Evolutionary conservation across 2,329 filamentous ascomycete genomes (phyloP), one percentile per base, ranked within the genome.

Genomic region (Epicoccum nigrum): DNA sequence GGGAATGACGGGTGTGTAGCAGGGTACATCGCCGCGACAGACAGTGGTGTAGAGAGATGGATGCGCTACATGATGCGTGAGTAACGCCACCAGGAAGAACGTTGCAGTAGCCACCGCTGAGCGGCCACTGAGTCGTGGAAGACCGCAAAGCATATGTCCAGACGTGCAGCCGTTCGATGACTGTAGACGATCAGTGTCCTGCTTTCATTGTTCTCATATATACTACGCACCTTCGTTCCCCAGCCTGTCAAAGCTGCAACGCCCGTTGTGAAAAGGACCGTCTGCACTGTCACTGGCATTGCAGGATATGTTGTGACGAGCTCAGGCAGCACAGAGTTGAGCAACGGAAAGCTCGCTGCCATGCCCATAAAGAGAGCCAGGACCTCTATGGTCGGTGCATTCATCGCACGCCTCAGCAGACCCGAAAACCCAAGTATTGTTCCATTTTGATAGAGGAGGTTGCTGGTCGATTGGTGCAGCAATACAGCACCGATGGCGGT

Each of bases 91-190:
- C 2, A 67, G 65, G 34, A 73, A 72, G 58, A 74, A 74, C 0
- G 60, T 68, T 5, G 63, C 61, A n/a, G 71, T 67, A 9, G 80
- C 79, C 46, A 77, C 72, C 4, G 79, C 54, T 12, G 80, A 82
- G 39, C 79, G 76, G n/a, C 73, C 69, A 12, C 77, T 81, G 20
- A 80, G 69, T 32, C 79, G 74, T 4, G 78, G 74, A 4, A 83
- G 60, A 1, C 81, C 81, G 54, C 80, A 82, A 25, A 83, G 76
- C 77, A 83, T 81, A 58, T 83, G 80, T 43, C 80, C 80, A 2
- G 80, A 82, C 8, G 80, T 82, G 58, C 81, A 83, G 15, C 81
- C 80, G 45, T 75, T 74, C 5, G 66, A 62, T 34, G 51, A 46
- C 69, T 71, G 7, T 13, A 2, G 7, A 8, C 11, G 32, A 37